Base-by-base conservation (phyloP, 129 eudicot species). In the Flaveria ramosissima region DNA sequence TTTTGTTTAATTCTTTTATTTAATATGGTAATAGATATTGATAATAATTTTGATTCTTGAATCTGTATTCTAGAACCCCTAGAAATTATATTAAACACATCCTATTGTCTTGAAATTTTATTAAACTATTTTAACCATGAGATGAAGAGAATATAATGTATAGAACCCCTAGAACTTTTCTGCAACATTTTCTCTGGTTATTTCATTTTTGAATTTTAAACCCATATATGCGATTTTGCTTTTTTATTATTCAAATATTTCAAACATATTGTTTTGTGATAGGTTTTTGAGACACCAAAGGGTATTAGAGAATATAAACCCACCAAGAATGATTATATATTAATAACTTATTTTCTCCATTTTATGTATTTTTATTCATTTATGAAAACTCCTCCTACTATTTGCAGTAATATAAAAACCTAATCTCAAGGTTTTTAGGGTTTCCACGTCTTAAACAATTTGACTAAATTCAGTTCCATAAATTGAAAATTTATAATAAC, bases 401-500 rank as follows among this genome's bases (percentile, higher is more conserved):
- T 17, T 17, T 59, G 23, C 4, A 30, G 15, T 27, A 14, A 63
- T 6, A 15, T 16, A 30, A 63, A 21, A 9, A 1, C 46, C 69
- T 30, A 30, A 63, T 63, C 46, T 30, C 21, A 63, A 63, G 20
- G 69, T 63, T 14, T 63, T 30, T 30, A 63, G 69, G 43, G 46
- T 63, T 13, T 63, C 21, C 69, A 30, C 1, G 67, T 63, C 12
- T 36, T 15, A 30, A 15, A 46, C 48, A 59, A 50, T 47, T 47
- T 63, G 30, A 5, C 30, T 16, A 64, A 30, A 76, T 48, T 65
- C 20, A 47, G 59, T 63, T 47, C 48, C 62, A 60, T 50, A 11
- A 0, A 45, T 8, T 45, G 50, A 45, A 45, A 45, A n/a, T n/a
- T 17, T 11, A 6, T 52, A 77, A 43, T 3, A 53, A 77, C 75